phyloP scores from a whole-genome alignment of 2,329 filamentous ascomycete genomes.

The Kalaharituber pfeilii region DNA sequence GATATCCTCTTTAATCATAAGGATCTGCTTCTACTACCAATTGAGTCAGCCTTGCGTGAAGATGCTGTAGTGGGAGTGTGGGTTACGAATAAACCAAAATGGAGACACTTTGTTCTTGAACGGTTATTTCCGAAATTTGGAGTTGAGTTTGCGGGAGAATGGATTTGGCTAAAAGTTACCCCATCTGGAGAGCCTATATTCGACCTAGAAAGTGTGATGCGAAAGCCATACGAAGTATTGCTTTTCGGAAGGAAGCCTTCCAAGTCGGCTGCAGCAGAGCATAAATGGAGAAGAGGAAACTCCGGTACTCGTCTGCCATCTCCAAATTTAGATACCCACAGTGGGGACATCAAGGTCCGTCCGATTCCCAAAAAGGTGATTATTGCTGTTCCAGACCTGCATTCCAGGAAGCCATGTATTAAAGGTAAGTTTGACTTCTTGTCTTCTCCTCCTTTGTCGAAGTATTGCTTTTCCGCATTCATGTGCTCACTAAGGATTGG shows the following conservation, averaged over 20 bases:
- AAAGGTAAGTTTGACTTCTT: conserved; percentile 35
- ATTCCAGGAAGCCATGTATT: conserved; percentile 62
- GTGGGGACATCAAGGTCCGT: conserved; percentile 13
- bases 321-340: background rate
- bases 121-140: conserved; percentile 51
- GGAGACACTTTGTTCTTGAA: conserved; percentile 39
- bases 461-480: background rate
- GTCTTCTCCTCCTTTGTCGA: too few relatives aligned
- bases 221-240: conserved; percentile 61
- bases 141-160: conserved; percentile 48
- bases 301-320: background rate
- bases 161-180: conserved; percentile 65
- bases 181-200: conserved; percentile 45
- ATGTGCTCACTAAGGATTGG: too few relatives aligned
- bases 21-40: conserved; percentile 37
- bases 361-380: conserved; percentile 39
- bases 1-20: conserved; percentile 32
- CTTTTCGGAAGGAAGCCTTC: conserved; percentile 36
- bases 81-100: conserved; percentile 53
- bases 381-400: conserved; percentile 53
- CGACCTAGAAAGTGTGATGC: conserved; percentile 42
- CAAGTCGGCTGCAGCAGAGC: conserved; percentile 1
- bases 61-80: conserved; percentile 51
- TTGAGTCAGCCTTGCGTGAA: conserved; percentile 37
- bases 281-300: conserved; percentile 24